phyloP scores from a whole-genome alignment of 768 basidiomycete genomes.

The Phaeotremella skinneri region DNA sequence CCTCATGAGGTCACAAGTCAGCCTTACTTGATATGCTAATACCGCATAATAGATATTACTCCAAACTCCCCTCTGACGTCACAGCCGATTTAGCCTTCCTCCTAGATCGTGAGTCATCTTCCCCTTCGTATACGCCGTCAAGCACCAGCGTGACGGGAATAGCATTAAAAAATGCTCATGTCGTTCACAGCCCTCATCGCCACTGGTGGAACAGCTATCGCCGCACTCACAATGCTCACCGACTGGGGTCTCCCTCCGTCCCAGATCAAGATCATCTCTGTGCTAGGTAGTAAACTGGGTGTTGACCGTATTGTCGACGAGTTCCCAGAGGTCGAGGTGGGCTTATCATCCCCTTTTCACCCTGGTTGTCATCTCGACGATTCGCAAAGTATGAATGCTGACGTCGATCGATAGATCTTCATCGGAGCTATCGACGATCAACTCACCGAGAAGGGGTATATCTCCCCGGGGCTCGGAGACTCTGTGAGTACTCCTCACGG shows the following conservation, averaged over 20 bases:
- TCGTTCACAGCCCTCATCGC: slow-evolving; percentile 65
- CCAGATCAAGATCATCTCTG: slow-evolving; percentile 75
- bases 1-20: too few relatives aligned
- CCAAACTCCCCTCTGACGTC: slow-evolving; percentile 73
- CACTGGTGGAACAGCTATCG: slow-evolving; percentile 86
- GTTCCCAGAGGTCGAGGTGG: slow-evolving; percentile 79
- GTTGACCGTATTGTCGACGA: slow-evolving; percentile 63
- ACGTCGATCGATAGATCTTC: slow-evolving; percentile 64
- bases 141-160: neutral
- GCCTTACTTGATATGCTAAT: too few relatives aligned
- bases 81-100: slow-evolving; percentile 81
- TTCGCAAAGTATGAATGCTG: neutral
- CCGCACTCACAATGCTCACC: slow-evolving; percentile 68
- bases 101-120: slow-evolving; percentile 61
- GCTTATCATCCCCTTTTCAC: slow-evolving; percentile 7
- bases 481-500: slow-evolving; percentile 66
- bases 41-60: slow-evolving; percentile 66
- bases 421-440: slow-evolving; percentile 73
- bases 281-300: slow-evolving; percentile 76
- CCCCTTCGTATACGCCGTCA: neutral
- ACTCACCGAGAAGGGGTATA: slow-evolving; percentile 71
- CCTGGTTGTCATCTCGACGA: neutral
- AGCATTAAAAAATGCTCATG: neutral
- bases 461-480: slow-evolving; percentile 88
- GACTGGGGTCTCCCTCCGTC: slow-evolving; percentile 56